A percentile compares a stretch with the other conserved stretches of the same genome.
phyloP scores from a whole-genome alignment of 78 protist species.

The Dictyostelium intermedium region DNA sequence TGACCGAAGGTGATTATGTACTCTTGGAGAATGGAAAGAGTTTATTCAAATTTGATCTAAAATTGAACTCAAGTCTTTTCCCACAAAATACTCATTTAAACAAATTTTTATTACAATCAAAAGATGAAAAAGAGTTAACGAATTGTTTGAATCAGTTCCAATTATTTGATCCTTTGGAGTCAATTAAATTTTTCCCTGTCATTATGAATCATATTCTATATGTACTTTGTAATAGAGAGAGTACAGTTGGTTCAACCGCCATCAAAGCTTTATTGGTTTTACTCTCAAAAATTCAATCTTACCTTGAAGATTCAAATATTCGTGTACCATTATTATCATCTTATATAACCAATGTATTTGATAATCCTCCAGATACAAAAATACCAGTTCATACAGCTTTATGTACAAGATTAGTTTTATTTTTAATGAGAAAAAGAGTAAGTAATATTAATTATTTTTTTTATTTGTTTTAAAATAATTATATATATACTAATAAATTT shows the following conservation, averaged over 20 bases:
- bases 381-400: constrained; percentile 57
- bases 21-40: constrained; percentile 37
- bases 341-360: constrained; percentile 31
- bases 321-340: constrained; percentile 60
- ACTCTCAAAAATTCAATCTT: constrained; percentile 33
- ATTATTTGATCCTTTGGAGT: constrained; percentile 45
- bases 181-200: constrained; percentile 53
- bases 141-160: constrained; percentile 15
- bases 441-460: neutral
- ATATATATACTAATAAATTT: neutral
- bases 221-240: constrained; percentile 53
- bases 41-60: constrained; percentile 43
- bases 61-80: neutral
- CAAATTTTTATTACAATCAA: constrained; percentile 26
- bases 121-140: neutral
- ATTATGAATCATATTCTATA: constrained; percentile 21
- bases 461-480: neutral
- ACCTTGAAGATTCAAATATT: constrained; percentile 26
- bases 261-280: constrained; percentile 56
- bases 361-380: constrained; percentile 22
- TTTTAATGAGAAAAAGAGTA: constrained; percentile 53
- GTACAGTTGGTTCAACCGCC: constrained; percentile 44
- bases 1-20: neutral
- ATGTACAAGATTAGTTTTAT: constrained; percentile 44
- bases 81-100: constrained; percentile 46